Evolutionary conservation across 2,329 filamentous ascomycete species (phyloP), one percentile per base, ranked within the genome.

Genomic region (Zymoseptoria brevis): DNA sequence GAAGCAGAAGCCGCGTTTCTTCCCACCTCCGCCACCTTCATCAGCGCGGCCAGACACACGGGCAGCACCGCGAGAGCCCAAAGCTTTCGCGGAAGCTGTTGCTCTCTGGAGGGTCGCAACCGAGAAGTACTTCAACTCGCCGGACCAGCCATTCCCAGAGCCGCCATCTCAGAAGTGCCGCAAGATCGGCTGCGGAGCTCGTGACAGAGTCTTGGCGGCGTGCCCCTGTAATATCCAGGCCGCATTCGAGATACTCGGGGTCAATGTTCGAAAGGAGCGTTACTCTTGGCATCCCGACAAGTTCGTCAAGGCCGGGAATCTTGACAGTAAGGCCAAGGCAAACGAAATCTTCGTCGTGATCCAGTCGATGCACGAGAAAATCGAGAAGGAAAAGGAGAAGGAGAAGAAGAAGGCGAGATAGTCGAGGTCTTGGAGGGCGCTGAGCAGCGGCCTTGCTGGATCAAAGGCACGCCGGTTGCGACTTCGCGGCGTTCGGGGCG

Each of bases 371-470:
- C 35, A 45, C 13, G 35, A 45, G 2, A 45, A 45, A 2, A n/a
- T 45, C 4, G 35, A 45, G 35, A 50, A 45, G 30, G 22, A 29
- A 51, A n/a, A 55, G 45, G 53, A 13, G 16, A 45, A 29, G 56
- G 13, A 45, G 50, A 19, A 30, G 51, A 49, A 29, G 56, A n/a
- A 51, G 45, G 53, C 35, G 35, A 45, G 13, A 7, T 45, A 45
- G 22, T 24, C 22, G 22, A 24, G 22, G 22, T 24, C 22, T 24
- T 24, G 22, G 22, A 24, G 22, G 22, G 22, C 22, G 22, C 3
- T 22, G 21, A 22, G 21, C 21, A 22, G 73, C 56, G 77, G 76
- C 64, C 68, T 83, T 2, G 79, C 83, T 61, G 53, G 79, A 58
- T 86, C 81, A 79, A 76, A 82, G 60, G 70, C 72, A 55, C 35